Percentiles rank a stretch among this genome's conserved stretches.
These are phyloP conservation scores for Aspergillus sp. DNA, from an alignment of 2,329 filamentous ascomycete genomes.

Conservation along the genomic window DNA sequence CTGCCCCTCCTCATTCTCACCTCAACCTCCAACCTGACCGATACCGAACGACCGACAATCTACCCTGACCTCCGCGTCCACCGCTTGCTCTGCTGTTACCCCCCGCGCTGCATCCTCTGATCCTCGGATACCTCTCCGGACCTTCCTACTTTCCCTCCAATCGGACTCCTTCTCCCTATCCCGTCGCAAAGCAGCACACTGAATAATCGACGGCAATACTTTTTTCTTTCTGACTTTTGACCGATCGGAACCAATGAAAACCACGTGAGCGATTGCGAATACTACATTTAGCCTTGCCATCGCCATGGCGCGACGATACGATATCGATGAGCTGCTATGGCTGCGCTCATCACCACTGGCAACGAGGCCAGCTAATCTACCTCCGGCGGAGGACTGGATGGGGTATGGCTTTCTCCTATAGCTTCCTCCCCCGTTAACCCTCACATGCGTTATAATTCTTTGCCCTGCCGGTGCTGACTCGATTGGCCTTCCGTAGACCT, in stretches of 20 bases:
- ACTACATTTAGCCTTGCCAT: conserved; percentile 20
- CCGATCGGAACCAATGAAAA: conserved; percentile 28
- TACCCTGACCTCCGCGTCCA: conserved; percentile 9
- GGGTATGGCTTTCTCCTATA: conserved; percentile 56
- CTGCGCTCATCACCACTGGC: conserved; percentile 82
- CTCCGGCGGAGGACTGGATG: conserved; percentile 93
- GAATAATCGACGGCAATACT: conserved; percentile 1
- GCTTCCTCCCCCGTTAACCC: neutral
- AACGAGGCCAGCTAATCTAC: conserved; percentile 73
- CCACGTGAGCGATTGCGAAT: conserved; percentile 22
- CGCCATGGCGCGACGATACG: conserved; percentile 61
- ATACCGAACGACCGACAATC: conserved; percentile 16
- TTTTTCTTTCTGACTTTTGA: conserved; percentile 4
- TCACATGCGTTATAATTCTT: neutral
- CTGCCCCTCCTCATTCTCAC: conserved; percentile 21
- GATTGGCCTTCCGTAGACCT: conserved; percentile 30
- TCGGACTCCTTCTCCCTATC: neutral
- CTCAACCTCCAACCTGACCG: conserved; percentile 8
- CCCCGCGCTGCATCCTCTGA: neutral
- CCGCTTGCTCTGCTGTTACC: neutral
- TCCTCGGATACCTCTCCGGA: neutral
- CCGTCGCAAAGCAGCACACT: neutral
- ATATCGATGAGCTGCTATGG: conserved; percentile 71
- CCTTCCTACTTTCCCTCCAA: neutral
- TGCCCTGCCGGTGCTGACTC: conserved; percentile 21